Evolutionary conservation across 2,329 filamentous ascomycete species (phyloP).

Genomic region (Thielaviopsis euricoi): DNA sequence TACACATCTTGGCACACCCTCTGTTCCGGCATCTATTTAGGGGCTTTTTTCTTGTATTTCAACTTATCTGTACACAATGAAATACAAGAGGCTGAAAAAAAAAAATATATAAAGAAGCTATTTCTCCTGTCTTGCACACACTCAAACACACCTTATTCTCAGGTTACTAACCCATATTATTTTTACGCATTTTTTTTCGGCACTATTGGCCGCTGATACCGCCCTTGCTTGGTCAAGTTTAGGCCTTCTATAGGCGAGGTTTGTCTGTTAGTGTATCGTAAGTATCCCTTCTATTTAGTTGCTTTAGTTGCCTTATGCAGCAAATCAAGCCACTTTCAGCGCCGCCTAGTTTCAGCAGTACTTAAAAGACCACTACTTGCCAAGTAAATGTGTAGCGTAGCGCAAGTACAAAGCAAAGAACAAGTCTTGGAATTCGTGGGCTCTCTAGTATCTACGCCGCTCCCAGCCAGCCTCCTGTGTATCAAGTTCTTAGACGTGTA

Average conservation of each 20-base stretch:
- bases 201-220: neutral
- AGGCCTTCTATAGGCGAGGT: too few relatives aligned
- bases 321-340: too few relatives aligned
- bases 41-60: neutral
- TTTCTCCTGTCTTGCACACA: neutral
- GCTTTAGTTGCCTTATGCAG: too few relatives aligned
- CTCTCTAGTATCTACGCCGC: neutral
- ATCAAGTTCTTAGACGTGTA: neutral
- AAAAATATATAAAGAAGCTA: neutral
- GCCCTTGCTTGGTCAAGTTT: neutral
- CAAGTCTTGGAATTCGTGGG: neutral
- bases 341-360: too few relatives aligned
- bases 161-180: neutral
- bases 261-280: too few relatives aligned
- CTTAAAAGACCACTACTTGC: neutral
- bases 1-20: too few relatives aligned
- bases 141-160: too few relatives aligned
- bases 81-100: neutral
- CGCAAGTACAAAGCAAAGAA: too few relatives aligned
- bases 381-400: neutral
- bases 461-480: neutral
- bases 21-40: neutral
- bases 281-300: too few relatives aligned
- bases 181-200: too few relatives aligned
- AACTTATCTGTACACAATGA: neutral